Evolutionary conservation across 2,329 filamentous ascomycete genomes (phyloP), one percentile per base, ranked within the genome.

Genomic region (Hortaea sp.): DNA sequence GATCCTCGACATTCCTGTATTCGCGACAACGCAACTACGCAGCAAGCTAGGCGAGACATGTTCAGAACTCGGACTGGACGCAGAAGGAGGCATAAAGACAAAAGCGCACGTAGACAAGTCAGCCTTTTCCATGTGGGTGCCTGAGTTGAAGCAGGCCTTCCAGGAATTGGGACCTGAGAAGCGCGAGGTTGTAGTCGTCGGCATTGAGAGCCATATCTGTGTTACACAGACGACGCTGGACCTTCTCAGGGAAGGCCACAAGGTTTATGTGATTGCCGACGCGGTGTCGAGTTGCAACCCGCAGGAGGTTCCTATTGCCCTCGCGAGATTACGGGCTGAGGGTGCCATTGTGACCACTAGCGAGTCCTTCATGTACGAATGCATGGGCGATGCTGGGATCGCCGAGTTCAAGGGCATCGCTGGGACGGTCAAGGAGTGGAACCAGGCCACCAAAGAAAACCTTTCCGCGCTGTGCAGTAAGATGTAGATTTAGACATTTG

Each of bases 191-290:
- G 83, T 86, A 46, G 79, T 97, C 52, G 83, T 95, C 11, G 90
- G 90, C 34, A 95, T 97, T 62, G 90, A 97, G 69, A 79, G 80
- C 37, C 90, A 97, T 68, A 92, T 97, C 63, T 97, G 90, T 72
- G 81, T 97, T 29, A 89, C 87, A 50, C 90, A 97, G 74, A 95
- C 90, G 38, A 80, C 86, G 11, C 74, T 95, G 38, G 90, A 95
- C 69, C 70, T 94, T 42, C 70, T 92, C 39, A 71, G 73, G 20
- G 74, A 75, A 1, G 88, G 88, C 1, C 86, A 95, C 66, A 72
- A 73, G 44, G 90, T 95, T 5, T 95, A 94, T 65, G 72, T 97
- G 35, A 73, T 95, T 30, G 87, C 88, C 44, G 90, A 97, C 66
- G 90, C 81, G 30, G 89, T 97, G 38, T 89, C 84, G 61, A 90